Percentiles rank a stretch among this genome's conserved stretches.
Evolutionary conservation across 108 stramenopile species (phyloP).

Genomic region (Pseudonitzschia multiseries): DNA sequence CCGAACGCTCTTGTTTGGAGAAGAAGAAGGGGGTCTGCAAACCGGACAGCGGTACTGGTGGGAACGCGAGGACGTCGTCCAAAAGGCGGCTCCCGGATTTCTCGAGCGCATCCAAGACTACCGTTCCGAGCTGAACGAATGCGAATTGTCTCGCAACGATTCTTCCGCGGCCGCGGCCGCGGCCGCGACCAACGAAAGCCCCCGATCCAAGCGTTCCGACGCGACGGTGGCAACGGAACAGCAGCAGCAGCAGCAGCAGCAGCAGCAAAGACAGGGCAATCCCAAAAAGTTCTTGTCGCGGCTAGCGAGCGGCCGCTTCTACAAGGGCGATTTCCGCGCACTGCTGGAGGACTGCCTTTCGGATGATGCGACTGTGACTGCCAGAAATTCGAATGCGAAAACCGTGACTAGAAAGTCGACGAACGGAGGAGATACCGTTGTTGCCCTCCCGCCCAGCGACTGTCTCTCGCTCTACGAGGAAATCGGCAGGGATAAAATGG

Average conservation of each 20-base stretch:
- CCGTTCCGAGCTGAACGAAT: background rate
- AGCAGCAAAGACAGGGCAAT: no score
- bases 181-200: no score
- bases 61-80: background rate
- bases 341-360: background rate
- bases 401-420: background rate
- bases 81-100: background rate
- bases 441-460: background rate
- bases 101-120: background rate
- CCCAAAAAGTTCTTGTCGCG: constrained; percentile 10
- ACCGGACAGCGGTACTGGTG: background rate
- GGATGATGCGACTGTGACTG: background rate
- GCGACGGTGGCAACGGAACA: no score
- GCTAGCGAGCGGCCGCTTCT: constrained; percentile 1
- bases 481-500: background rate
- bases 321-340: background rate
- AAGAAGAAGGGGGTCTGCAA: no score
- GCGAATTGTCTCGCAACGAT: no score
- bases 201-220: no score
- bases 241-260: no score
- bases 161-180: no score
- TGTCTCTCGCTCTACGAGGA: background rate
- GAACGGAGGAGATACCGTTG: no score
- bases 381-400: background rate
- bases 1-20: background rate